These are phyloP conservation scores for Agaricales sp. DNA, from an alignment of 1,284 basidiomycete species.

Conservation along the genomic window DNA sequence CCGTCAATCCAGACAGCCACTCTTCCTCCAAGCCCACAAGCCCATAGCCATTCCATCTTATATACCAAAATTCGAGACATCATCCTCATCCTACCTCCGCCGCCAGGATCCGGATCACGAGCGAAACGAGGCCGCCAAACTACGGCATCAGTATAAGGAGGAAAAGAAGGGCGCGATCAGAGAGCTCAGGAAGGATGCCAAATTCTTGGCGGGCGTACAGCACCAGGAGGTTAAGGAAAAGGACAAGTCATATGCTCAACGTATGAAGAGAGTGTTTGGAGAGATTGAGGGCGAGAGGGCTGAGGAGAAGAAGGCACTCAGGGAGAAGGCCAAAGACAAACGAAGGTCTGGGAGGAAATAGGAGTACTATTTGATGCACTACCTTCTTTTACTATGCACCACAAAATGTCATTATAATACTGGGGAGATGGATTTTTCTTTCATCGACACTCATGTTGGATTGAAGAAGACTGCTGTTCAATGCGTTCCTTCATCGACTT, in stretches of 20 bases:
- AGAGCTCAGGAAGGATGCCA: constrained; percentile 91
- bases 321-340: constrained; percentile 72
- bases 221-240: constrained; percentile 79
- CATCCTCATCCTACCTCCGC: constrained; percentile 73
- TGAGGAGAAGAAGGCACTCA: constrained; percentile 90
- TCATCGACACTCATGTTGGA: too few species aligned
- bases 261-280: constrained; percentile 77
- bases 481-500: too few species aligned
- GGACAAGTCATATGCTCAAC: constrained; percentile 68
- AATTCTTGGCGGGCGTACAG: constrained; percentile 85
- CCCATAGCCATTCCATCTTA: constrained; percentile 92
- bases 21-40: constrained; percentile 89
- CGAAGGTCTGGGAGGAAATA: constrained; percentile 64
- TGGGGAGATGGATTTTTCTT: too few species aligned
- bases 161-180: constrained; percentile 96
- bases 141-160: constrained; percentile 88
- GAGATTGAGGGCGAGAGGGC: constrained; percentile 85
- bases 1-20: constrained; percentile 61
- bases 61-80: constrained; percentile 88
- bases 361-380: too few species aligned
- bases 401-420: too few species aligned
- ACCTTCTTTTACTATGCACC: too few species aligned
- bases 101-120: constrained; percentile 89
- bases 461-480: too few species aligned
- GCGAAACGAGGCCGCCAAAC: constrained; percentile 78